Evolutionary conservation across 179 eudicot species (phyloP).

Genomic region (Spergularia azorica): DNA sequence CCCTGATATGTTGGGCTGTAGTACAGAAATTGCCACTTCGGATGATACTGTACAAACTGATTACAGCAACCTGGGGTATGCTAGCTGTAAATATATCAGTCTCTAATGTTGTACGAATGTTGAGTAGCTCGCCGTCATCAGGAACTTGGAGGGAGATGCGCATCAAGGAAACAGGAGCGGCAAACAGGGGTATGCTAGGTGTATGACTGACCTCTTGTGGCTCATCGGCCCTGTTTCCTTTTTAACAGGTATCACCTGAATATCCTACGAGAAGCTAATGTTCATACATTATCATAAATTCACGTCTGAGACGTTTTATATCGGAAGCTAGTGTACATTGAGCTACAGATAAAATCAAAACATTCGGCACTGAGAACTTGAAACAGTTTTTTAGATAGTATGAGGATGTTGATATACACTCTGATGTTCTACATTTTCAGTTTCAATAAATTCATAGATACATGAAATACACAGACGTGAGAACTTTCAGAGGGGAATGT

Average conservation of each 20-base stretch:
- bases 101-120: not conserved
- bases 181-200: too few relatives aligned
- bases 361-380: not conserved
- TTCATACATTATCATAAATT: too few relatives aligned
- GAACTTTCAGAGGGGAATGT: constrained; percentile 67
- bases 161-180: too few relatives aligned
- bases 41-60: constrained; percentile 16
- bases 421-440: not conserved
- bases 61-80: not conserved
- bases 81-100: not conserved
- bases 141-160: too few relatives aligned
- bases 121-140: not conserved
- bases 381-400: not conserved
- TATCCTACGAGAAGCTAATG: too few relatives aligned
- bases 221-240: too few relatives aligned
- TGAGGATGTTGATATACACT: not conserved
- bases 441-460: not conserved
- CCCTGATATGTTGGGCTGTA: constrained; percentile 12
- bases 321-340: not conserved
- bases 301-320: too few relatives aligned
- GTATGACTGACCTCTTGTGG: too few relatives aligned
- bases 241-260: too few relatives aligned
- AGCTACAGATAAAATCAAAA: not conserved
- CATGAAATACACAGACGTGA: not conserved
- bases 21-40: not conserved